A percentile compares a stretch with the other conserved stretches of the same genome.
phyloP scores from a whole-genome alignment of 2,329 filamentous ascomycete genomes.

The Teratosphaeria viscida region DNA sequence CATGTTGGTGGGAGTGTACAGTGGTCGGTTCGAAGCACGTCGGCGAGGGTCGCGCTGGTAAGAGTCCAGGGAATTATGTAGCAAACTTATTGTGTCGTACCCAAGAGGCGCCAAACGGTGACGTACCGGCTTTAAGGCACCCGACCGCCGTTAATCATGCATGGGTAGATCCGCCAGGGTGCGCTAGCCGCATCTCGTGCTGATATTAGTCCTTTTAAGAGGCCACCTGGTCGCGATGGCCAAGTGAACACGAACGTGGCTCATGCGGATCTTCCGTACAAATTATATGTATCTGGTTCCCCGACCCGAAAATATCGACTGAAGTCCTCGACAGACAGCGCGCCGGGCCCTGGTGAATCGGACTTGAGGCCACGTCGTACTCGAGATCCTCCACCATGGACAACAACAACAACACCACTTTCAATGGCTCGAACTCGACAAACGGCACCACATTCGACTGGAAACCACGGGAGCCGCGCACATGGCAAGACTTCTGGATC shows the following conservation, averaged over 20 bases:
- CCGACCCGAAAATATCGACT: background rate
- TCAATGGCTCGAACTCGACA: constrained; percentile 20
- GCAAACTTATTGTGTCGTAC: background rate
- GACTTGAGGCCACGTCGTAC: background rate
- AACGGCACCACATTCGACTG: constrained; percentile 16
- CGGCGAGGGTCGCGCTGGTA: background rate
- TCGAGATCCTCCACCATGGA: background rate
- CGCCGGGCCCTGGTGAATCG: background rate
- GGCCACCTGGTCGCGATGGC: background rate
- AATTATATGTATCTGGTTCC: background rate
- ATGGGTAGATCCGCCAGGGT: background rate
- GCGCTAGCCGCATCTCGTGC: background rate
- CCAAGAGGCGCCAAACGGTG: background rate
- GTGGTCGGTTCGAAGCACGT: background rate
- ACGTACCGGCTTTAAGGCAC: background rate
- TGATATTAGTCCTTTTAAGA: background rate
- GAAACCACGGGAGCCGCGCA: constrained; percentile 7
- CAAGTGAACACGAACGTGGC: background rate
- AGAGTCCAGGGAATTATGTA: background rate
- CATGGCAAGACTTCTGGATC: constrained; percentile 48
- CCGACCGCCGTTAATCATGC: background rate
- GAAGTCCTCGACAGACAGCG: background rate
- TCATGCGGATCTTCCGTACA: background rate
- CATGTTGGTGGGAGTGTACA: background rate
- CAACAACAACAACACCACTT: constrained; percentile 16